Conservation (phyloP, 2,329 filamentous ascomycete genomes). For the Myrmaecium sp. region DNA sequence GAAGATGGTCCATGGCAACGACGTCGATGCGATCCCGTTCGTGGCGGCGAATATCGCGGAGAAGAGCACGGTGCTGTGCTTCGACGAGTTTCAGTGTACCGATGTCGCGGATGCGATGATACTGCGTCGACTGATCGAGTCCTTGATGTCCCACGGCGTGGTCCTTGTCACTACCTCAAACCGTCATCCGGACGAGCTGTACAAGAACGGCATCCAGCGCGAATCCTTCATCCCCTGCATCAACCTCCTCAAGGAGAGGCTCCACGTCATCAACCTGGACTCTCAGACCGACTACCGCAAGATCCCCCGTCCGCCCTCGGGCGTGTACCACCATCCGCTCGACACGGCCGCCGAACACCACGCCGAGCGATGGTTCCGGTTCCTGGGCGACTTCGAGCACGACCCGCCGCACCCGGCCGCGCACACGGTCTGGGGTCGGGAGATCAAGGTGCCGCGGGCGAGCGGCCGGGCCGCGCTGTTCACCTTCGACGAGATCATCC, state of each 20-base stretch:
- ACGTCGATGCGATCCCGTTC: constrained; percentile 79
- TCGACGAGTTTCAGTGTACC: constrained; percentile 97
- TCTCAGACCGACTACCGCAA: constrained; percentile 95
- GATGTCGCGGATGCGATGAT: constrained; percentile 99
- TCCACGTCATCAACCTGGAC: constrained; percentile 87
- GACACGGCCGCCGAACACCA: constrained; percentile 62
- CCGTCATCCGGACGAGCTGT: constrained; percentile 86
- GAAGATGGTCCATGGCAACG: constrained; percentile 76
- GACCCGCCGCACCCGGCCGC: constrained; percentile 61
- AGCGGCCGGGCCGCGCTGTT: constrained; percentile 83
- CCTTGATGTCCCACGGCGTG: constrained; percentile 90
- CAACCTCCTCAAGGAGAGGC: constrained; percentile 65
- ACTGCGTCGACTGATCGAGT: constrained; percentile 67
- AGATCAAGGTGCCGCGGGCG: constrained; percentile 73
- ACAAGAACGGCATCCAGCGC: constrained; percentile 95
- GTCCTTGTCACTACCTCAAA: constrained; percentile 94
- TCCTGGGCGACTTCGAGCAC: constrained; percentile 66
- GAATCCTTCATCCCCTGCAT: constrained; percentile 94
- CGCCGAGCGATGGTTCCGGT: constrained; percentile 88
- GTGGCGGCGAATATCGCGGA: constrained; percentile 90
- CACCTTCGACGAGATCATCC: constrained; percentile 82
- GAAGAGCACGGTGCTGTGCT: constrained; percentile 73
- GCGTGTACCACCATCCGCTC: constrained; percentile 83
- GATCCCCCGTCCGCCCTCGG: constrained; percentile 79
- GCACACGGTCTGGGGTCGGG: constrained; percentile 82